These are phyloP conservation scores for Fistulinella cinereoalba DNA, from an alignment of 1,284 basidiomycete species.

Conservation along the genomic window DNA sequence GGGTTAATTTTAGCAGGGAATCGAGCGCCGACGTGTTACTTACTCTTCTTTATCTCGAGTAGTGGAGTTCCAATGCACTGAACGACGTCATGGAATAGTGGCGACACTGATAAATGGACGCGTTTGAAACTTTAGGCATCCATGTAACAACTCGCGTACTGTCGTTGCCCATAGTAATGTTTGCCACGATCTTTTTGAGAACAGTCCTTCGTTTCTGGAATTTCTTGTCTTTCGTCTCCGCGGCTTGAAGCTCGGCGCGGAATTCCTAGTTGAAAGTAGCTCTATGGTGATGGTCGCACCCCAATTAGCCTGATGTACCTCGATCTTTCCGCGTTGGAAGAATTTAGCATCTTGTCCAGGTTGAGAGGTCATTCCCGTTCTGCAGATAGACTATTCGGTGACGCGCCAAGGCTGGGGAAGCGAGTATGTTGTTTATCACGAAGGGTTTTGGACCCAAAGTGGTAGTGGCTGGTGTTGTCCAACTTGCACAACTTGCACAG, in stretches of 20 bases:
- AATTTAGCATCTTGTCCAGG: slow-evolving; percentile 84
- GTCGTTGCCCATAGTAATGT: slow-evolving; percentile 95
- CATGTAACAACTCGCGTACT: slow-evolving; percentile 53
- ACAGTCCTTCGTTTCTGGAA: slow-evolving; percentile 86
- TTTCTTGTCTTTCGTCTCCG: slow-evolving; percentile 92
- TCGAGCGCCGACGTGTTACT: slow-evolving; percentile 25
- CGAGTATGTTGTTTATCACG: slow-evolving; percentile 1
- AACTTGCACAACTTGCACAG: not conserved
- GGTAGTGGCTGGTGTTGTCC: not conserved
- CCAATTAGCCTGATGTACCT: slow-evolving; percentile 50
- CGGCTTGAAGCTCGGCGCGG: slow-evolving; percentile 83
- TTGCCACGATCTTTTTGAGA: slow-evolving; percentile 93
- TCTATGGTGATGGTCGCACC: slow-evolving; percentile 11
- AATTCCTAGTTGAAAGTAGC: slow-evolving; percentile 57
- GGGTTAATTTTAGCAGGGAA: slow-evolving; percentile 2
- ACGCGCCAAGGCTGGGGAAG: slow-evolving; percentile 1
- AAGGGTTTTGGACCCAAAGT: not conserved
- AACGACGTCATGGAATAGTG: slow-evolving; percentile 86
- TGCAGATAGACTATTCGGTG: not conserved
- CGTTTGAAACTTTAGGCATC: slow-evolving; percentile 11
- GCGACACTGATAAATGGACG: slow-evolving; percentile 69
- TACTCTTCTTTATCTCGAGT: slow-evolving; percentile 99
- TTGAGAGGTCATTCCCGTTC: slow-evolving; percentile 50
- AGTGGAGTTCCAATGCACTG: slow-evolving; percentile 85
- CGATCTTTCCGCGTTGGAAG: slow-evolving; percentile 88